Base-by-base conservation (phyloP, 2,329 filamentous ascomycete genomes). In the Aspergillus fischeri region DNA sequence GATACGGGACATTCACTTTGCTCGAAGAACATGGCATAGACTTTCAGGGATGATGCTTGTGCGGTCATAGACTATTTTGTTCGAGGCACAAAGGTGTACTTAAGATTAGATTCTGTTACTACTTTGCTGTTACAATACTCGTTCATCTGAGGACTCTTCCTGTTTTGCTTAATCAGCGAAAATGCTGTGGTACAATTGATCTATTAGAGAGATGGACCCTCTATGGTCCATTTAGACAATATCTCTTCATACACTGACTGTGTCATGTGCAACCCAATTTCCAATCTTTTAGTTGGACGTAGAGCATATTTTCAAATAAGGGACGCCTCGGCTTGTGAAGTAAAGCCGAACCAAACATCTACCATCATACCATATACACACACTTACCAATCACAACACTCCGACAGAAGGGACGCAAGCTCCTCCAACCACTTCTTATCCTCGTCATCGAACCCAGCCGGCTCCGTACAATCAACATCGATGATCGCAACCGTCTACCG, bases 401-500 rank as follows among this genome's bases (percentile, higher is more conserved):
- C 67, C 5, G 68, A 71, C 51, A 80, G 56, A 50, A 80, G 58
- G 14, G 61, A 61, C 0, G 77, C 77, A 55, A 80, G 63, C 27
- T 65, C 61, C 65, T 78, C 77, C 24, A 80, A 63, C 51, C 73
- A 73, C 52, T 74, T 70, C 59, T 70, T 70, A 64, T 80, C 78
- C 11, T 70, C 69, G 2, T 77, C 73, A 58, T 80, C 76, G 60
- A 80, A 80, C 17, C 75, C 78, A 6, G 65, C 60, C 14, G 73
- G 65, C 54, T 74, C 71, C 24, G 75, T 66, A 65, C 78, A 80
- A 59, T 80, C 78, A 28, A 80, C 67, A 60, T 80, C 78, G 51
- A 80, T 78, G 55, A 80, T 76, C 17, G 75, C 78, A 38, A 80
- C 73, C 7, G 77, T 77, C 77, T 78, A 59, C 29, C 14, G 1